These are phyloP conservation scores for Clavispora santaluciae DNA, from an alignment of 805 yeast species.

Conservation along the genomic window DNA sequence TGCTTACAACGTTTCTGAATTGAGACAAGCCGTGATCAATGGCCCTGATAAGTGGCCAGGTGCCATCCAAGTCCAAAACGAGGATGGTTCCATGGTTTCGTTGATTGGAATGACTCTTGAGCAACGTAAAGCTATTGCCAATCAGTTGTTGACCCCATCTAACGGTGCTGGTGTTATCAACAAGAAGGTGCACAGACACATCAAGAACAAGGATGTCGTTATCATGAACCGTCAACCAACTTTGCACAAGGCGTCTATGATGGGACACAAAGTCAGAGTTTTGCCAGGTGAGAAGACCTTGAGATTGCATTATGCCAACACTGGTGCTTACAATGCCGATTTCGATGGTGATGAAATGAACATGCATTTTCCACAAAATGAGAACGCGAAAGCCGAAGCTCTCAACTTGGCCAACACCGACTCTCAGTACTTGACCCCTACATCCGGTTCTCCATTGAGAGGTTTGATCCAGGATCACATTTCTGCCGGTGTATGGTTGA, in stretches of 20 bases:
- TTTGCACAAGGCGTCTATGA: conserved; percentile 98
- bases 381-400: conserved; percentile 96
- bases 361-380: conserved; percentile 98
- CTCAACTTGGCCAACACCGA: conserved; percentile 93
- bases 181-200: conserved; percentile 93
- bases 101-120: conserved; percentile 86
- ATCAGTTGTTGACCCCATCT: conserved; percentile 87
- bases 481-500: conserved; percentile 98
- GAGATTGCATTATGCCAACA: conserved; percentile 95
- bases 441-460: conserved; percentile 97
- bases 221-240: conserved; percentile 99
- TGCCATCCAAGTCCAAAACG: conserved; percentile 92
- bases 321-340: conserved; percentile 98
- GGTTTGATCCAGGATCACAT: conserved; percentile 99
- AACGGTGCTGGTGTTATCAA: conserved; percentile 60
- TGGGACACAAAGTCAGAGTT: conserved; percentile 98
- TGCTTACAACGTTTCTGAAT: conserved; percentile 78
- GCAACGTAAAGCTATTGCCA: conserved; percentile 92
- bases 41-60: conserved; percentile 99
- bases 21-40: conserved; percentile 91
- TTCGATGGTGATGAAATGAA: conserved; percentile 99
- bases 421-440: conserved; percentile 95
- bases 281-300: conserved; percentile 96
- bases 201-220: conserved; percentile 91
- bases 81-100: conserved; percentile 81